phyloP scores from a whole-genome alignment of 441 rosid genomes.

The Erodium chrysanthum region DNA sequence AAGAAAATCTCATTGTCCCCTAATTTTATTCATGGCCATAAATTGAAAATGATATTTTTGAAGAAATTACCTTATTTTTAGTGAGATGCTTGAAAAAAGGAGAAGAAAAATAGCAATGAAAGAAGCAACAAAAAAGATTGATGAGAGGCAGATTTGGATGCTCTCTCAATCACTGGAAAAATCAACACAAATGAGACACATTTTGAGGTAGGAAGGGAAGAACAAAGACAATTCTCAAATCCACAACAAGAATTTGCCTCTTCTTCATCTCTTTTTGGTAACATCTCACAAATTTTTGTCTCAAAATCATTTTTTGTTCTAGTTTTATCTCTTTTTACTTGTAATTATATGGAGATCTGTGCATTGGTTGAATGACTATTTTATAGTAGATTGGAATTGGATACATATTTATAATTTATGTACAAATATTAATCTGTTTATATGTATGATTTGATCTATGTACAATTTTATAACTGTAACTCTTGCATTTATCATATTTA shows the following conservation, averaged over 20 bases:
- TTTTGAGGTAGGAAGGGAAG: no score
- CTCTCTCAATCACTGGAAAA: background rate
- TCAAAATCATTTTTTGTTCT: no score
- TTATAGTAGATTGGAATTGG: no score
- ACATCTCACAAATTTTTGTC: background rate
- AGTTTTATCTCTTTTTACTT: no score
- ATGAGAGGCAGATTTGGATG: background rate
- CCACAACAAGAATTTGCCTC: background rate
- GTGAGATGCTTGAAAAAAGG: background rate
- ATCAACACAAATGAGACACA: background rate
- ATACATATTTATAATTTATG: no score
- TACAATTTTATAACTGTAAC: no score
- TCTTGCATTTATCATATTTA: no score
- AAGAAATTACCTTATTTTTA: background rate
- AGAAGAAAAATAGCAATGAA: background rate
- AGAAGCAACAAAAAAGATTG: background rate
- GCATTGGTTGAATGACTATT: no score
- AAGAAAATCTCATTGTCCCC: background rate
- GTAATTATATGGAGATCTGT: no score
- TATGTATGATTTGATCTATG: no score
- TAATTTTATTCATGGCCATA: background rate
- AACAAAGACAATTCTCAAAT: no score
- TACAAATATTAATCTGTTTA: no score
- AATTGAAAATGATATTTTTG: background rate
- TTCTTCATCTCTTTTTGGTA: background rate